A percentile compares a stretch with the other conserved stretches of the same genome.
Evolutionary conservation across 106 monocot species (phyloP).

Genomic region (Allium sativum): DNA sequence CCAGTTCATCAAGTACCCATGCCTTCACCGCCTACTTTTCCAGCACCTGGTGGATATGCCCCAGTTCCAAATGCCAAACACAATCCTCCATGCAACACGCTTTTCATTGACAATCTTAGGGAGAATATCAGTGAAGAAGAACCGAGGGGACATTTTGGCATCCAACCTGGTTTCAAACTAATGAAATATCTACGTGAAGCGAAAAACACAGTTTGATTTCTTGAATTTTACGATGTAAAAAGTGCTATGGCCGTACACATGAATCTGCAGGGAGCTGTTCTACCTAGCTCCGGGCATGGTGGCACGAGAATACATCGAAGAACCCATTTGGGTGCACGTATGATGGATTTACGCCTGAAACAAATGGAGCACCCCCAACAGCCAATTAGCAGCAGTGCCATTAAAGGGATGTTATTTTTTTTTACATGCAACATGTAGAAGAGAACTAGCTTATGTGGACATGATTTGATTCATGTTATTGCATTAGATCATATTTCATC

Average conservation of each 20-base stretch:
- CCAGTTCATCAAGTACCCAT: too few relatives aligned
- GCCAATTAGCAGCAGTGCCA: slow-evolving; percentile 30
- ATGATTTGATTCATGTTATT: slow-evolving; percentile 26
- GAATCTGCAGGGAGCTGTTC: slow-evolving; percentile 86
- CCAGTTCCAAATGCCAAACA: slow-evolving; percentile 93
- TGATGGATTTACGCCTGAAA: slow-evolving; percentile 19
- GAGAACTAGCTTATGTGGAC: slow-evolving; percentile 11
- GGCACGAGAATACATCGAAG: slow-evolving; percentile 97
- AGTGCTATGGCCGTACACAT: slow-evolving; percentile 75
- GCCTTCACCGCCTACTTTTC: too few relatives aligned
- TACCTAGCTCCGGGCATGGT: slow-evolving; percentile 86
- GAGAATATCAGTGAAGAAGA: slow-evolving; percentile 86
- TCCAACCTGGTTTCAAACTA: slow-evolving; percentile 97
- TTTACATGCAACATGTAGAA: slow-evolving; percentile 18
- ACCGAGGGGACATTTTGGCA: slow-evolving; percentile 57
- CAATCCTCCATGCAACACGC: slow-evolving; percentile 89
- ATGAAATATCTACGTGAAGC: slow-evolving; percentile 95
- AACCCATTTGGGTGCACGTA: slow-evolving; percentile 95
- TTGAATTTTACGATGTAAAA: slow-evolving; percentile 93
- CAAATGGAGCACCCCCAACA: slow-evolving; percentile 34
- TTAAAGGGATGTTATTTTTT: slow-evolving; percentile 27
- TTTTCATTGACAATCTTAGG: slow-evolving; percentile 96
- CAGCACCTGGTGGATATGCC: too few relatives aligned
- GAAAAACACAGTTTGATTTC: slow-evolving; percentile 95
- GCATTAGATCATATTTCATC: not conserved